Percentiles rank a stretch among this genome's conserved stretches.
phyloP scores from a whole-genome alignment of 352 stramenopile genomes.

The Globisporangium orthogonon region DNA sequence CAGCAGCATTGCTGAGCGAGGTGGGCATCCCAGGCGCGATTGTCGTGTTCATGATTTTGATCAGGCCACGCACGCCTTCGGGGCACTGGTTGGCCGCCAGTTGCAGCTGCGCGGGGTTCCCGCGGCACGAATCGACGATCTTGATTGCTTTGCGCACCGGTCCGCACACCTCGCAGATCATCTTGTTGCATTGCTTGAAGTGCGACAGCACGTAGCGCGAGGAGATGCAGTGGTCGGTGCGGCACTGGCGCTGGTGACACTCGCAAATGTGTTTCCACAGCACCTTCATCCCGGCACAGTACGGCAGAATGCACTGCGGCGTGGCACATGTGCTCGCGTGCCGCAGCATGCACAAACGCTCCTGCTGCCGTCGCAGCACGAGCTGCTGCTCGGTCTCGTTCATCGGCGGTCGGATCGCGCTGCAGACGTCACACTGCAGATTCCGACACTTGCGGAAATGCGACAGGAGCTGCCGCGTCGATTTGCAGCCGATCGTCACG shows the following conservation, averaged over 20 bases:
- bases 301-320: conserved; percentile 66
- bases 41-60: conserved; percentile 88
- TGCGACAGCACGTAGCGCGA: conserved; percentile 86
- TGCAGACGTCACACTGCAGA: conserved; percentile 84
- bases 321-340: conserved; percentile 76
- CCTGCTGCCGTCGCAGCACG: conserved; percentile 79
- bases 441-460: conserved; percentile 87
- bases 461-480: conserved; percentile 76
- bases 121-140: conserved; percentile 78
- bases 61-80: conserved; percentile 69
- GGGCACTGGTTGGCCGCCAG: conserved; percentile 58
- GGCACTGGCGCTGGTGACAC: conserved; percentile 83
- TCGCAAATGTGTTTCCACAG: conserved; percentile 90
- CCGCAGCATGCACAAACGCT: conserved; percentile 82
- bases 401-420: conserved; percentile 83
- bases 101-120: conserved; percentile 68
- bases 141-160: conserved; percentile 85
- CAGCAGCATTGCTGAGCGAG: conserved; percentile 21
- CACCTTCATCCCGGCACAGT: conserved; percentile 85
- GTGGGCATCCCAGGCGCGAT: conserved; percentile 14
- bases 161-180: conserved; percentile 88
- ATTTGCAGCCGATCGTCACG: conserved; percentile 86
- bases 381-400: conserved; percentile 83
- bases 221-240: conserved; percentile 85
- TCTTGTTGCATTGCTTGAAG: conserved; percentile 90